Evolutionary conservation across 495 filamentous ascomycete genomes (phyloP), one percentile per base, ranked within the genome.

Genomic region (Penicillium flavigenum): DNA sequence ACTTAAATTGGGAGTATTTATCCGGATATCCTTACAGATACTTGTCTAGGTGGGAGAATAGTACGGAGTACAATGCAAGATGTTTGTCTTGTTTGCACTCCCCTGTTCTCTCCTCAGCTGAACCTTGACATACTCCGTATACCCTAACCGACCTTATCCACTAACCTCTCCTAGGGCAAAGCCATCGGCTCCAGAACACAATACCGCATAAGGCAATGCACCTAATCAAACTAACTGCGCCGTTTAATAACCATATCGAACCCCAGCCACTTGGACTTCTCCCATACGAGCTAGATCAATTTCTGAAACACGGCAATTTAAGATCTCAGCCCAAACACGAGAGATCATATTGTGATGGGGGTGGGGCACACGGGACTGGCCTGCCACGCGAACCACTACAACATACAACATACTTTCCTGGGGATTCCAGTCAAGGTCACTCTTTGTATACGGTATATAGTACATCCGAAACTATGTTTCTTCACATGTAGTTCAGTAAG

Each of bases 221-320:
- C 22, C 36, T 51, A 51, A 51, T 39, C 16, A 52, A 42, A 52
- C 36, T 52, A 42, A 52, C 16, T n/a, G 20, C 20, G 20, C 24
- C 50, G 24, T 29, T n/a, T 52, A 52, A 52, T 52, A 31, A 52
- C 50, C 50, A 38, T 52, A 51, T 51, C 49, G 49, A 42, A 19
- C 20, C 11, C 24, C 19, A 12, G 10, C 19, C 17, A 43, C 41
- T 19, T 43, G 41, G 19, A 9, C 42, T 11, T 12, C 10, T 24
- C 27, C 46, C 10, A 29, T 16, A 16, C 5, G n/a, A 31, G 9
- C 29, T 48, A 48, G 46, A 11, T n/a, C 31, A 31, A 12, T 22
- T 19, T 31, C 46, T 48, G 46, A 48, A 48, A 48, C 46, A 48
- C 29, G 12, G 8, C 10, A 48, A 48, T 48, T 48, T 48, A 34